Conservation (phyloP, 2,329 filamentous ascomycete genomes). For the Beauveria australis region DNA sequence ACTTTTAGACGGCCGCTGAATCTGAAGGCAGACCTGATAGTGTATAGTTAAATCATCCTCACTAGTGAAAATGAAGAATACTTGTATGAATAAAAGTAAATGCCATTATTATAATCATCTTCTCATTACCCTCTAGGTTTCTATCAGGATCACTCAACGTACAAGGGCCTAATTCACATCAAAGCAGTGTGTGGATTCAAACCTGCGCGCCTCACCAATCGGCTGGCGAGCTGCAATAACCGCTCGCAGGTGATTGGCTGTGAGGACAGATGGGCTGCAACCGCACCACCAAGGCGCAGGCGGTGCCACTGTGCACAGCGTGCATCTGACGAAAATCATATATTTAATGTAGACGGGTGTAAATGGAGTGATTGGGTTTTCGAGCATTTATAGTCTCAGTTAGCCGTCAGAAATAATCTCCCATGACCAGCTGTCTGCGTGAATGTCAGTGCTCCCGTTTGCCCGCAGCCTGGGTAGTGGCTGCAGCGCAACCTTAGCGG, state of each 20-base stretch:
- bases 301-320: not conserved
- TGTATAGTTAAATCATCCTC: too few species aligned
- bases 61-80: too few species aligned
- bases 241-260: not conserved
- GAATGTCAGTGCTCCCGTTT: not conserved
- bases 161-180: too few species aligned
- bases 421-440: not conserved
- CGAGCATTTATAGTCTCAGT: not conserved
- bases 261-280: not conserved
- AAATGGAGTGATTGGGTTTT: not conserved
- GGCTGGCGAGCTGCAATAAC: not conserved
- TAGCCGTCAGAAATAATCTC: not conserved
- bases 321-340: not conserved
- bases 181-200: too few species aligned
- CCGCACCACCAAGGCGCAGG: not conserved
- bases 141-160: too few species aligned
- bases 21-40: too few species aligned
- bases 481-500: not conserved
- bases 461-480: not conserved
- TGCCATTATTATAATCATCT: too few species aligned
- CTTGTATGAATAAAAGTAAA: too few species aligned
- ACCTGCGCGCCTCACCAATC: not conserved
- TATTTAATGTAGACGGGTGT: not conserved
- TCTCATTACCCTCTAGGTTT: too few species aligned
- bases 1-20: too few species aligned